phyloP scores from a whole-genome alignment of 2,329 filamentous ascomycete genomes.

The Aureobasidium sp. region DNA sequence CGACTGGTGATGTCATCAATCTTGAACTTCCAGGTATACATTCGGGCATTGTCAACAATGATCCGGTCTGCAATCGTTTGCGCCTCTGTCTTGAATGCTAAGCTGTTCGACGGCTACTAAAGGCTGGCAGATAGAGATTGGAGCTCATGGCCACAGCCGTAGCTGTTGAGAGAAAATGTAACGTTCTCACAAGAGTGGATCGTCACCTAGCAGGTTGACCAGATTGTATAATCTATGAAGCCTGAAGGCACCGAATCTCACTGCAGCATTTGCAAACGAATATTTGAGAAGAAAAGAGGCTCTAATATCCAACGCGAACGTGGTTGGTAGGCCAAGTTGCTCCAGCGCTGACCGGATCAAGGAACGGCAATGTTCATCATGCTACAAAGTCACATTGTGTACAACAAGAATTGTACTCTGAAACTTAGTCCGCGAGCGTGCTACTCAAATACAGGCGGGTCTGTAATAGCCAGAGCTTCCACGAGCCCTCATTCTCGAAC shows the following conservation, averaged over 20 bases:
- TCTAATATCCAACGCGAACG: too few relatives aligned
- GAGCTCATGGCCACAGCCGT: too few relatives aligned
- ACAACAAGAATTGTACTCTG: slow-evolving; percentile 22
- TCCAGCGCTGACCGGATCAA: too few relatives aligned
- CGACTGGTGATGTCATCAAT: background rate
- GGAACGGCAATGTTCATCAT: too few relatives aligned
- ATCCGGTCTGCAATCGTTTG: background rate
- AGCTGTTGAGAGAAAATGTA: background rate
- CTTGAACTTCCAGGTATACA: background rate
- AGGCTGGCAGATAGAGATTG: too few relatives aligned
- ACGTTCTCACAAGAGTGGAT: background rate
- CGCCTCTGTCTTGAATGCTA: too few relatives aligned
- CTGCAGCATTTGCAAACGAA: too few relatives aligned
- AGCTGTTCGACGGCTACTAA: too few relatives aligned
- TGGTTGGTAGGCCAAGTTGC: too few relatives aligned
- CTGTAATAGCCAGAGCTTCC: slow-evolving; percentile 25
- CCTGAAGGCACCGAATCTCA: background rate
- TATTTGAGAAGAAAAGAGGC: too few relatives aligned
- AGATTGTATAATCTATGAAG: background rate
- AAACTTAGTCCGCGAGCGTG: slow-evolving; percentile 29
- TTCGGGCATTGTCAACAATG: background rate
- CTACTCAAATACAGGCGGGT: slow-evolving; percentile 25
- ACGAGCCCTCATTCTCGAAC: slow-evolving; percentile 1
- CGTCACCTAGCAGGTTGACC: background rate
- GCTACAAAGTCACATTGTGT: too few relatives aligned